Conservation (phyloP, 2,329 filamentous ascomycete genomes). For the Fusarium domesticum region DNA sequence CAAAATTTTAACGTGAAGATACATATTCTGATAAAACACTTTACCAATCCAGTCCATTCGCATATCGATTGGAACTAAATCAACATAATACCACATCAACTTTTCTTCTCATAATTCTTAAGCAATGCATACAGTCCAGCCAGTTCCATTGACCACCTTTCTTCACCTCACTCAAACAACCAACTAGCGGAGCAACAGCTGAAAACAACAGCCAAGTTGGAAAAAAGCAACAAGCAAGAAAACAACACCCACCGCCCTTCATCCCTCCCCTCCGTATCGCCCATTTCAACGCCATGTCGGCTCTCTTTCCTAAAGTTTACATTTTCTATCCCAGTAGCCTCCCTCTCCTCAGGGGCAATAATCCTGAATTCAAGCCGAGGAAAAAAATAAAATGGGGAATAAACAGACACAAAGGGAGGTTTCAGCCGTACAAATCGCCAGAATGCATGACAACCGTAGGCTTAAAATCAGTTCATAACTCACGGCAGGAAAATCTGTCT, state of each 20-base stretch:
- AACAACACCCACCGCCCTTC: background rate
- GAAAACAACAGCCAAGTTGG: too few relatives aligned
- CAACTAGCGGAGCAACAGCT: conserved; percentile 12
- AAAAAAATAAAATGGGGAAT: background rate
- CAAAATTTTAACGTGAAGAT: conserved; percentile 1
- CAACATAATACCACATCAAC: conserved; percentile 10
- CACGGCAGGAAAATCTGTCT: too few relatives aligned
- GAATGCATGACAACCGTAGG: too few relatives aligned
- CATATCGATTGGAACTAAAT: background rate
- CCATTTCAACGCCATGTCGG: conserved; percentile 26
- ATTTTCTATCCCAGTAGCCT: background rate
- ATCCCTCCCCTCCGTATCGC: conserved; percentile 11
- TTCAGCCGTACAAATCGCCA: background rate
- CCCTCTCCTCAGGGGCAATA: background rate
- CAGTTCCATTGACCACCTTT: too few relatives aligned
- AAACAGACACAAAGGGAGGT: background rate
- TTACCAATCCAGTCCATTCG: background rate
- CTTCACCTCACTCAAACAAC: conserved; percentile 8
- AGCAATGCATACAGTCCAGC: conserved; percentile 17
- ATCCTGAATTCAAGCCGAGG: background rate
- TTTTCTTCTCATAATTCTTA: conserved; percentile 18
- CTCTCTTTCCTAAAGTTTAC: conserved; percentile 9
- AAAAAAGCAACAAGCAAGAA: background rate
- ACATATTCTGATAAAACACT: background rate
- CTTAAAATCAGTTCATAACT: too few relatives aligned